Evolutionary conservation across 495 filamentous ascomycete species (phyloP).

Genomic region (Penicillium cataractarum): DNA sequence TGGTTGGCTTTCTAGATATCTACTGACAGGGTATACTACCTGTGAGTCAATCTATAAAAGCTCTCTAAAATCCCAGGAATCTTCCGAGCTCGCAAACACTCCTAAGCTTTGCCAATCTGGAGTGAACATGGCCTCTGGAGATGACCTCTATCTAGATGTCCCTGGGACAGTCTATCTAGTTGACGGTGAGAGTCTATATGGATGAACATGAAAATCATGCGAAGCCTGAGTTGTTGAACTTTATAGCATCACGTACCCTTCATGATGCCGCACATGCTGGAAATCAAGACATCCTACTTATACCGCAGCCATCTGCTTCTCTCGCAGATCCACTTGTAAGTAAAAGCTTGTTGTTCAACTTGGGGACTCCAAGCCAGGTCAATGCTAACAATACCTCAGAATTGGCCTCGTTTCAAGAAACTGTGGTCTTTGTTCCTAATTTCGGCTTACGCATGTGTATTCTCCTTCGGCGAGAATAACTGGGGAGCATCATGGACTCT

Average conservation of each 20-base stretch:
- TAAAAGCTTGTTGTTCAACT: neutral
- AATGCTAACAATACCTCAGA: slow-evolving; percentile 16
- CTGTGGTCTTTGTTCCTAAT: slow-evolving; percentile 33
- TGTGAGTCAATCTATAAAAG: neutral
- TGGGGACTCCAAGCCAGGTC: neutral
- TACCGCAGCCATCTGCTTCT: slow-evolving; percentile 34
- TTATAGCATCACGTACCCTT: slow-evolving; percentile 21
- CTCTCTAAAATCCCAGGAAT: neutral
- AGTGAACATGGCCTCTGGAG: slow-evolving; percentile 22
- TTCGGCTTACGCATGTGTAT: slow-evolving; percentile 33
- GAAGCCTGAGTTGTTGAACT: slow-evolving; percentile 1
- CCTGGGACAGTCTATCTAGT: slow-evolving; percentile 40
- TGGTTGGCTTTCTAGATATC: neutral
- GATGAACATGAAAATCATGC: neutral
- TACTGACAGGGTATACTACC: neutral
- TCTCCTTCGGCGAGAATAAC: slow-evolving; percentile 38
- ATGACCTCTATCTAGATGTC: slow-evolving; percentile 30
- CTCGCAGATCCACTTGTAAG: slow-evolving; percentile 36
- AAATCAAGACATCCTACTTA: slow-evolving; percentile 34
- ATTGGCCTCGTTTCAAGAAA: slow-evolving; percentile 34
- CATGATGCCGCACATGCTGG: slow-evolving; percentile 26
- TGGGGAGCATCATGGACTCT: slow-evolving; percentile 37
- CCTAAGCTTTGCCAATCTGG: neutral
- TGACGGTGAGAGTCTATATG: slow-evolving; percentile 19
- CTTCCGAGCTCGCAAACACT: no score